These are phyloP conservation scores for Suillus clintonianus DNA, from an alignment of 768 basidiomycete genomes.

Conservation along the genomic window DNA sequence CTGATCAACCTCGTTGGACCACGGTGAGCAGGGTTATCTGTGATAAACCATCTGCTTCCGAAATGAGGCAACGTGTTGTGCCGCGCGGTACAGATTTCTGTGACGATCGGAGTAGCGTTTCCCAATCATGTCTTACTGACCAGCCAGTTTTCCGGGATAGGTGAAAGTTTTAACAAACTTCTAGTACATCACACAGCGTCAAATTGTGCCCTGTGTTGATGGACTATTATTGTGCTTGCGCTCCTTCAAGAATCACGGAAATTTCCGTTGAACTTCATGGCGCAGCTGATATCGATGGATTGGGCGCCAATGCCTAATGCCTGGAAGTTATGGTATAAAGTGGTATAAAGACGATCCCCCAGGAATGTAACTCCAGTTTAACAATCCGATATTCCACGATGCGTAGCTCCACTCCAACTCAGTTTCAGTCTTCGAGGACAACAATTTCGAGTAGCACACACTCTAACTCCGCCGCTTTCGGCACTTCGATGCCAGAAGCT, in stretches of 20 bases:
- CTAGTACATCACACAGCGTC: neutral
- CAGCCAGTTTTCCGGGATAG: neutral
- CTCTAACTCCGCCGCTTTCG: neutral
- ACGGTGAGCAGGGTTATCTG: neutral
- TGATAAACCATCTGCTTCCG: neutral
- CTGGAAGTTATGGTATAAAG: neutral
- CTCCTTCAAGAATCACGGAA: neutral
- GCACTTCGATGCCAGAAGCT: neutral
- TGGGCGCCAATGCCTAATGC: neutral
- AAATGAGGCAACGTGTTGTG: slow-evolving; percentile 1
- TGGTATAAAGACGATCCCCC: neutral
- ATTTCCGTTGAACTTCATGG: neutral
- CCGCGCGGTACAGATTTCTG: neutral
- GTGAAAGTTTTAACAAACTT: neutral
- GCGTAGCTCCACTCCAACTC: neutral
- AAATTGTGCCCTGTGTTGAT: neutral
- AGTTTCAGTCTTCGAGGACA: neutral
- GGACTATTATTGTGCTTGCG: neutral
- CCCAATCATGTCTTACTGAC: neutral
- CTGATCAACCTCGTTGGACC: neutral
- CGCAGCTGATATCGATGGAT: slow-evolving; percentile 3
- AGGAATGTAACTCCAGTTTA: neutral
- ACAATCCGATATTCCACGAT: neutral
- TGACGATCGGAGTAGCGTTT: neutral
- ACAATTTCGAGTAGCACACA: neutral